These are phyloP conservation scores for Cercospora berteroae DNA, from an alignment of 2,329 filamentous ascomycete species.

Conservation along the genomic window DNA sequence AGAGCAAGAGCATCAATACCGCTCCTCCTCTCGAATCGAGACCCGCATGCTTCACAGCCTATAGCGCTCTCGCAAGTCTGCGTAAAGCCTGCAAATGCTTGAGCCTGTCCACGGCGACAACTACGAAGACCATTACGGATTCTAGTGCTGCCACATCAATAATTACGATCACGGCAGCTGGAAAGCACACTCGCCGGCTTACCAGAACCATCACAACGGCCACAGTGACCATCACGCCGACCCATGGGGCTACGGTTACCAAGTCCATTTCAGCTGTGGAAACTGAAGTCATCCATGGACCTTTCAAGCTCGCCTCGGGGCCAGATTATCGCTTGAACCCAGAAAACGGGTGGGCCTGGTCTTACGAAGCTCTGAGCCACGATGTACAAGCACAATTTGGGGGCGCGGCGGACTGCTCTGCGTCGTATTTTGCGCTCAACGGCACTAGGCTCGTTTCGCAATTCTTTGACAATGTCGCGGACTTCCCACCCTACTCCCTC, in stretches of 20 bases:
- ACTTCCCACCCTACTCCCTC: conserved; percentile 12
- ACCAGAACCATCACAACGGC: conserved; percentile 5
- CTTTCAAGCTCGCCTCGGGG: conserved; percentile 3
- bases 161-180: not conserved
- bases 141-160: not conserved
- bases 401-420: not conserved
- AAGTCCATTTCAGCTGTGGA: not conserved
- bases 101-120: not conserved
- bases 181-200: not conserved
- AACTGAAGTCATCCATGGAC: not conserved
- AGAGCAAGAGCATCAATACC: not conserved
- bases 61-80: not conserved
- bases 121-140: not conserved
- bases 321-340: conserved; percentile 1
- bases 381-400: not conserved
- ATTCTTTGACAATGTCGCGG: not conserved
- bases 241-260: not conserved
- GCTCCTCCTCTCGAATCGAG: not conserved
- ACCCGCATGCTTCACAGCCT: conserved; percentile 1
- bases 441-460: not conserved
- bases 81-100: conserved; percentile 2
- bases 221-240: not conserved
- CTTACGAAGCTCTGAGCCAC: not conserved
- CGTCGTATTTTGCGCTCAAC: conserved; percentile 6
- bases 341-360: not conserved